These are phyloP conservation scores for Lathyrus tuberosus DNA, from an alignment of 306 rosid genomes.

Conservation along the genomic window DNA sequence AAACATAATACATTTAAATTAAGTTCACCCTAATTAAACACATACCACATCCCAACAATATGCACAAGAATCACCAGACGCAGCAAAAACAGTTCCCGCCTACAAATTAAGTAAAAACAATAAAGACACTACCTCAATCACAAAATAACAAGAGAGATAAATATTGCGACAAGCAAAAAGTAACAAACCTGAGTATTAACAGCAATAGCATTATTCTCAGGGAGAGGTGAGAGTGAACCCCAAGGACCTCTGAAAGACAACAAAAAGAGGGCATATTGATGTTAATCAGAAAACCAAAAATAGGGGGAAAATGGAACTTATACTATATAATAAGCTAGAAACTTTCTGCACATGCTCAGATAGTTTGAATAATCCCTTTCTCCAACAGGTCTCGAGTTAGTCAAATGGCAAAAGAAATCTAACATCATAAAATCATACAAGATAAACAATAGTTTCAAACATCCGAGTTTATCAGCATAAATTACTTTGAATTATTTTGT, in stretches of 20 bases:
- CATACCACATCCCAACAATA: conserved; percentile 99
- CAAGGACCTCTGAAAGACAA: conserved; percentile 89
- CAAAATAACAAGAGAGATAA: conserved; percentile 24
- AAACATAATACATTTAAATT: conserved; percentile 23
- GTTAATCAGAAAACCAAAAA: conserved; percentile 33
- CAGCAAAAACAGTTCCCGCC: conserved; percentile 85
- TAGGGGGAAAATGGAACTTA: conserved; percentile 20
- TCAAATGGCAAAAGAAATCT: neutral
- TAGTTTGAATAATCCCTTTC: conserved; percentile 14
- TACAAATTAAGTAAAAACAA: conserved; percentile 45
- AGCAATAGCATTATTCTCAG: conserved; percentile 95
- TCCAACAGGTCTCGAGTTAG: conserved; percentile 21
- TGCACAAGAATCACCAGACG: conserved; percentile 93
- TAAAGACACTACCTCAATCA: conserved; percentile 13
- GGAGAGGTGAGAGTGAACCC: conserved; percentile 95
- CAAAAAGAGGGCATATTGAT: conserved; percentile 4
- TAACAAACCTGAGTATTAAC: conserved; percentile 61
- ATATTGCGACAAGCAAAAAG: neutral
- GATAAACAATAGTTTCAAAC: conserved; percentile 22
- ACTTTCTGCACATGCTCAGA: neutral
- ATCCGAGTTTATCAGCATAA: neutral
- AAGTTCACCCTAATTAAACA: conserved; percentile 58
- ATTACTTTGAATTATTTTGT: conserved; percentile 8
- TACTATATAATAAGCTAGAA: conserved; percentile 28
- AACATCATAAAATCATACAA: conserved; percentile 10